Base-by-base conservation (phyloP, 495 filamentous ascomycete species). In the Hypoxylon subgilvum region DNA sequence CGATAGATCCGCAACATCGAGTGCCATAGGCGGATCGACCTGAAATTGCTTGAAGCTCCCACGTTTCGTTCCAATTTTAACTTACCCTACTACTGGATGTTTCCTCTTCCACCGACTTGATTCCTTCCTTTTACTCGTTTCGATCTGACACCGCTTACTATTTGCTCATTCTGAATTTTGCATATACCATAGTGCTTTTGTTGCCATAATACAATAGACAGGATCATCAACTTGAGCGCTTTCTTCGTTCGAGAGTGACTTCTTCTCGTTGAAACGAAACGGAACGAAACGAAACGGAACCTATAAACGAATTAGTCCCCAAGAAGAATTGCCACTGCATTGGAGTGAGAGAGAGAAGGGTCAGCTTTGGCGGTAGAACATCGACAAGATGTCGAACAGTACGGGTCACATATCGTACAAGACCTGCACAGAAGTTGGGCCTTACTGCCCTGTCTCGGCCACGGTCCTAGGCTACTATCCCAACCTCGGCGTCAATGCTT, bases 391-490 rank as follows among this genome's bases (percentile, higher is more conserved):
- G 60, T 57, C 60, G 31, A 57, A 63, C 16, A 52, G 62, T 48
- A 57, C 52, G 6, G 60, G 49, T 31, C 53, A 39, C 27, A 39
- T 53, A n/a, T 69, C 72, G n/a, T 76, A 67, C 63, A 65, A 64
- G 44, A 41, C 65, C 17, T 87, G 86, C 69, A 68, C 63, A 9
- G 58, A 78, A 27, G 78, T 88, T 28, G 62, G 71, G 25, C 60
- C 71, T 0, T 16, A 47, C 2, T 90, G 87, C 57, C 82, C 83
- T 1, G 83, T 88, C 39, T 52, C 79, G 32, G 76, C 74, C 1
- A 86, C 86, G 2, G 87, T 84, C 13, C 81, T 88, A 59, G 87
- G 86, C 23, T 89, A 89, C 72, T 82, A 81, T 47, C 87, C 87
- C 2, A 84, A 79, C 59, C 72, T 83, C 5, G 84, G 80, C 38